Percentiles rank a stretch among this genome's conserved stretches.
phyloP scores from a whole-genome alignment of 345 rosid species.

The Dipteronia sinensis region DNA sequence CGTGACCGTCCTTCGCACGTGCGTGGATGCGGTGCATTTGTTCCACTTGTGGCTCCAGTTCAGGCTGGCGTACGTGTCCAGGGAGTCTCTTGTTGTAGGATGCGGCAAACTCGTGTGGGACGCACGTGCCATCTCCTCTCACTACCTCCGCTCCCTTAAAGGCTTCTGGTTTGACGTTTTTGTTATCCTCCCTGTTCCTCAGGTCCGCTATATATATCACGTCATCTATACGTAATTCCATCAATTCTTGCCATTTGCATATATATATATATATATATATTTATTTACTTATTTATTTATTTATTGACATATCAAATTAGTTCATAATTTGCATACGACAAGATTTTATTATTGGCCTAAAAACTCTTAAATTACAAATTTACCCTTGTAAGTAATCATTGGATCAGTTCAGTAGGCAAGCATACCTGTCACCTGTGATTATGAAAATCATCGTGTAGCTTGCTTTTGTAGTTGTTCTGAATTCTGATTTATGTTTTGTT shows the following conservation, averaged over 20 bases:
- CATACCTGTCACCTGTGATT: neutral
- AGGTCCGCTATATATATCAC: constrained; percentile 29
- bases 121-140: constrained; percentile 53
- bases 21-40: constrained; percentile 49
- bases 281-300: too few species aligned
- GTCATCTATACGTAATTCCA: too few species aligned
- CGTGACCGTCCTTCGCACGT: constrained; percentile 47
- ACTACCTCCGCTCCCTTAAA: constrained; percentile 47
- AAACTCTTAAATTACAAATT: neutral
- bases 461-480: neutral
- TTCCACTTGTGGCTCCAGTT: constrained; percentile 61
- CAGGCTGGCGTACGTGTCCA: constrained; percentile 62
- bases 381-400: neutral
- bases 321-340: too few species aligned
- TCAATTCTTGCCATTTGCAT: too few species aligned
- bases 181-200: constrained; percentile 66
- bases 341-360: too few species aligned
- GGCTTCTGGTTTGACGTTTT: constrained; percentile 64
- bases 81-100: constrained; percentile 60
- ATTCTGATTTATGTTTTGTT: neutral
- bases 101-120: constrained; percentile 76
- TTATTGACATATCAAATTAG: too few species aligned
- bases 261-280: too few species aligned
- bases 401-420: neutral
- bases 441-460: neutral